Evolutionary conservation across 2,329 filamentous ascomycete species (phyloP).

Genomic region (Calycina herbarum): DNA sequence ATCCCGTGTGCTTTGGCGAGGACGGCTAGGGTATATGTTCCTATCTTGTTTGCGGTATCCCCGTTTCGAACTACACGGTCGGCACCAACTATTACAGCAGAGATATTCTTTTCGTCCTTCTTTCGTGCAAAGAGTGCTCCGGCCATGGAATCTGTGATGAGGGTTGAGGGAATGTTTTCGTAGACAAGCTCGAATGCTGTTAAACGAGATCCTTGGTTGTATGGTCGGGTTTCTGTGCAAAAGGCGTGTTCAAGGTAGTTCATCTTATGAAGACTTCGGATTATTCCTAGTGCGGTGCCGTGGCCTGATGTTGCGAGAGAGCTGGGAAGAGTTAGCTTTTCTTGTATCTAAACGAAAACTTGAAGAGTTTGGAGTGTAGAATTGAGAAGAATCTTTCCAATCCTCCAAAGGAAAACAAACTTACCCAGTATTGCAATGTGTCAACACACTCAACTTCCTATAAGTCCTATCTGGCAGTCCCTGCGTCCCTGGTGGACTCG

Average conservation of each 20-base stretch:
- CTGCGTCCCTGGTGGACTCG: conserved; percentile 40
- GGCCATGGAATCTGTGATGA: conserved; percentile 97
- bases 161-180: conserved; percentile 84
- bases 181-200: conserved; percentile 97
- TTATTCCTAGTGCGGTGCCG: conserved; percentile 91
- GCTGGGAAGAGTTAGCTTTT: conserved; percentile 41
- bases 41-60: conserved; percentile 98
- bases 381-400: not conserved
- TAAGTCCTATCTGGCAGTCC: conserved; percentile 47
- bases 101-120: conserved; percentile 66
- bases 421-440: conserved; percentile 96
- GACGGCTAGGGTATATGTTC: conserved; percentile 91
- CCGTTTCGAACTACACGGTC: conserved; percentile 95
- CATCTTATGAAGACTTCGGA: conserved; percentile 73
- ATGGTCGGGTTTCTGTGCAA: conserved; percentile 95
- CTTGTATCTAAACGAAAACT: not conserved
- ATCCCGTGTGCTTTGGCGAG: conserved; percentile 83
- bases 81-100: conserved; percentile 88
- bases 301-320: conserved; percentile 97
- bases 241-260: conserved; percentile 77
- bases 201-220: conserved; percentile 94
- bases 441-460: conserved; percentile 75
- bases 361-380: not conserved
- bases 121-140: conserved; percentile 73
- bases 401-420: conserved; percentile 21